Conservation (phyloP, 192 early-diverging fungal genomes). For the Cetraspora pellucida region DNA sequence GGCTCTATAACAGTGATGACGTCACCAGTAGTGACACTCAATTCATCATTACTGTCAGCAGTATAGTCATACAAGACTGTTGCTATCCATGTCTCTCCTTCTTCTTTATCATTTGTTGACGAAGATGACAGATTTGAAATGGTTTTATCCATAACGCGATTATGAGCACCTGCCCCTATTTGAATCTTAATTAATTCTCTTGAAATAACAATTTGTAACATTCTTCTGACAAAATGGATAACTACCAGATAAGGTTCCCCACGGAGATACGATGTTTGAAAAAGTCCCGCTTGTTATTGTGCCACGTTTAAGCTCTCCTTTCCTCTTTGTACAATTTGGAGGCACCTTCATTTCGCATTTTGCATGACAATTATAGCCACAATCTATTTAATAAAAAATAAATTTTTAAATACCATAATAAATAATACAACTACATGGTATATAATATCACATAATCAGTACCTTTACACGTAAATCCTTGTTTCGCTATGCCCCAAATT, state of each 20-base stretch:
- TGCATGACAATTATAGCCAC: conserved; percentile 75
- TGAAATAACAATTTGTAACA: conserved; percentile 1
- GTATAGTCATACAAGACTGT: conserved; percentile 66
- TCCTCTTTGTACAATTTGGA: conserved; percentile 62
- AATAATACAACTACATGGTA: neutral
- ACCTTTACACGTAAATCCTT: conserved; percentile 69
- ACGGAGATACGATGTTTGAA: conserved; percentile 35
- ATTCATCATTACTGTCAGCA: conserved; percentile 54
- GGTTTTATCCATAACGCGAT: conserved; percentile 18
- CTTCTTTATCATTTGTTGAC: conserved; percentile 3
- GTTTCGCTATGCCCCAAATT: conserved; percentile 79
- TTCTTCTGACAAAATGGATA: no score
- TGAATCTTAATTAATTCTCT: conserved; percentile 11
- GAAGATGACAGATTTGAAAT: conserved; percentile 20
- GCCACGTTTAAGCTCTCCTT: conserved; percentile 53
- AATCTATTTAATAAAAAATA: conserved; percentile 37
- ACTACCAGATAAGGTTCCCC: conserved; percentile 32
- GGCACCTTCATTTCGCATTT: conserved; percentile 82
- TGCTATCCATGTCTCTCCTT: conserved; percentile 32
- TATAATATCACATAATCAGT: neutral
- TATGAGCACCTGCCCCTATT: neutral
- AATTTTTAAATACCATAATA: neutral
- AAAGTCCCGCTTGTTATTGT: conserved; percentile 28
- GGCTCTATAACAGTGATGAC: conserved; percentile 54
- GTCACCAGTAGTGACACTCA: conserved; percentile 60